These are phyloP conservation scores for Dentipellis sp. DNA, from an alignment of 768 basidiomycete genomes.

Conservation along the genomic window DNA sequence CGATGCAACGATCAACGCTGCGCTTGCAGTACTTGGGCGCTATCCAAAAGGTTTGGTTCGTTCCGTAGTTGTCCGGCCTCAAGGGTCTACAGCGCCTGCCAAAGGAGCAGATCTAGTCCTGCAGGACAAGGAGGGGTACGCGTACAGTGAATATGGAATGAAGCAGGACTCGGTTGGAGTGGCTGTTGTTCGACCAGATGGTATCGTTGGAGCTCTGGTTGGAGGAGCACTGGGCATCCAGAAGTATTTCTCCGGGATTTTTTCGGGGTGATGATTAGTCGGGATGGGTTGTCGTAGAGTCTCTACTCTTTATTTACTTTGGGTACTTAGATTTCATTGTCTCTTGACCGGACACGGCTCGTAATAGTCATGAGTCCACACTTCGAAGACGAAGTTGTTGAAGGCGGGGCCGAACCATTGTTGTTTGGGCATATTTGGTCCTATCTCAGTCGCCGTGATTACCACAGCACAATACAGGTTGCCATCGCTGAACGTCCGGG, in stretches of 20 bases:
- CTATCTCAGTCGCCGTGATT: too few species aligned
- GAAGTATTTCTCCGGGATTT: slow-evolving; percentile 4
- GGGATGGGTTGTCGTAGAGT: background rate
- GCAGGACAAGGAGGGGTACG: background rate
- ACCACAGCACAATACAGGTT: too few species aligned
- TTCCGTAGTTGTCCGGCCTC: background rate
- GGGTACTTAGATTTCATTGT: too few species aligned
- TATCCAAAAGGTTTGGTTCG: background rate
- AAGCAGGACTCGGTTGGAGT: background rate
- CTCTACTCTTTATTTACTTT: background rate
- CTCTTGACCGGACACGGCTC: too few species aligned
- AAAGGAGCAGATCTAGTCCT: background rate
- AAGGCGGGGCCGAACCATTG: too few species aligned
- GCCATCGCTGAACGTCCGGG: too few species aligned
- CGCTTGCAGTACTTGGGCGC: too few species aligned
- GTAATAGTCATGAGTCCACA: too few species aligned
- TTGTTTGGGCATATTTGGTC: too few species aligned
- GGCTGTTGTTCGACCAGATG: background rate
- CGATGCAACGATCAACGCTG: background rate
- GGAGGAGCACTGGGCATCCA: background rate
- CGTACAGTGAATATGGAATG: background rate
- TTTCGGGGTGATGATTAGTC: background rate
- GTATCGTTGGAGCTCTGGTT: background rate
- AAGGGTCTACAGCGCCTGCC: background rate
- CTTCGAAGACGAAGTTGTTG: too few species aligned